Conservation (phyloP, 179 eudicot species). For the Actinidia arguta region DNA sequence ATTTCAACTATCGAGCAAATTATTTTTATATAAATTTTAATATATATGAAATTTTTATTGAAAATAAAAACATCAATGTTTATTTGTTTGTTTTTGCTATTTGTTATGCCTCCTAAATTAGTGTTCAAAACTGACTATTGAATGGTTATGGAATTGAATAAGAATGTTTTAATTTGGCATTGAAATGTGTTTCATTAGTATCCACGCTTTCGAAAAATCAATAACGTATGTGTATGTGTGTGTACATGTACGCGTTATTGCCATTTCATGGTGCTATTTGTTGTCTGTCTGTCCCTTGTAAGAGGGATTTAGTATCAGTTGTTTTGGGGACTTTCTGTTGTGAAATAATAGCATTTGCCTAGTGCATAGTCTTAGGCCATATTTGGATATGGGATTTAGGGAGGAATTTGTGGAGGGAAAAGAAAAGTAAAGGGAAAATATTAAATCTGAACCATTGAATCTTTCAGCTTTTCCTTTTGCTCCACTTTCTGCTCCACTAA, state of each 20-base stretch:
- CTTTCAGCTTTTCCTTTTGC: too few species aligned
- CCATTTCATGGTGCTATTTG: neutral
- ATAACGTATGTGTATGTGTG: neutral
- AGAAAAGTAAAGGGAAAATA: too few species aligned
- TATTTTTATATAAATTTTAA: too few species aligned
- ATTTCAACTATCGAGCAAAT: neutral
- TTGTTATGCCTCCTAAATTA: too few species aligned
- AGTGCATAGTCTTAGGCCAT: neutral
- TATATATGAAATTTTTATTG: too few species aligned
- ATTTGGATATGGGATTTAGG: neutral
- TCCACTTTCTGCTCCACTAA: too few species aligned
- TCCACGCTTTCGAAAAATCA: neutral
- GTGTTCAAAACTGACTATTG: neutral
- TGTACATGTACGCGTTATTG: neutral
- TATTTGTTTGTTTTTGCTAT: neutral
- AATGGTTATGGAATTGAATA: neutral
- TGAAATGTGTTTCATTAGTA: neutral
- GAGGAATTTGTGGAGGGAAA: too few species aligned
- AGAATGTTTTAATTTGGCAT: neutral
- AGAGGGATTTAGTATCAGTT: neutral
- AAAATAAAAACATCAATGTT: neutral
- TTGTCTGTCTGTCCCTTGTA: neutral
- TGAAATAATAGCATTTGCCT: too few species aligned
- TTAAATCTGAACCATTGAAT: too few species aligned
- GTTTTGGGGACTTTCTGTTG: neutral